Conservation (phyloP, 306 rosid species). For the Gleditsia sinensis region DNA sequence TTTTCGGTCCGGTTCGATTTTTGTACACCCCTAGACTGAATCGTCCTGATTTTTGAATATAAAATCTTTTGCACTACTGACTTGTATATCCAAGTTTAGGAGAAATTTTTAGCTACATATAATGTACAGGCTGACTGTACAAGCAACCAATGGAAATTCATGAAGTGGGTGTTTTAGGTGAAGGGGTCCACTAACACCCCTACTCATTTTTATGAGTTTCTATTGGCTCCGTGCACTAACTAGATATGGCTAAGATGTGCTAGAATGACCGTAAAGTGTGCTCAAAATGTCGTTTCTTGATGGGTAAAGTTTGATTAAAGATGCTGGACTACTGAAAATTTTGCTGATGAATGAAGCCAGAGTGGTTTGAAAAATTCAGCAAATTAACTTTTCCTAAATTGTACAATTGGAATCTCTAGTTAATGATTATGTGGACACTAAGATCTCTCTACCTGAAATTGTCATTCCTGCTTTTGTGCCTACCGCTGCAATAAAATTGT, state of each 20-base stretch:
- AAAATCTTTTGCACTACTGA: too few species aligned
- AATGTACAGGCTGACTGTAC: too few species aligned
- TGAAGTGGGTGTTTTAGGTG: too few species aligned
- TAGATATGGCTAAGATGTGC: not conserved
- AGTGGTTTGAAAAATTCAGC: not conserved
- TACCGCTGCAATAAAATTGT: not conserved
- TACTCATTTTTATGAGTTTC: too few species aligned
- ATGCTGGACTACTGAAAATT: not conserved
- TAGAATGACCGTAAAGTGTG: not conserved
- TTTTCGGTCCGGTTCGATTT: too few species aligned
- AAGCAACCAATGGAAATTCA: too few species aligned
- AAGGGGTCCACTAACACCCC: too few species aligned
- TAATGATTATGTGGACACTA: not conserved
- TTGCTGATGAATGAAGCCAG: not conserved
- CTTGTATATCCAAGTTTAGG: too few species aligned
- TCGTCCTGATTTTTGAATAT: too few species aligned
- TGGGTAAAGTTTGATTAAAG: not conserved
- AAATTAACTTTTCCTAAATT: not conserved
- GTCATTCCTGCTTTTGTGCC: not conserved
- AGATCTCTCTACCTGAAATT: not conserved
- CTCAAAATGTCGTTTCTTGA: not conserved
- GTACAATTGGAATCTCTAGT: not conserved
- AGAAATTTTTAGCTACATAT: too few species aligned
- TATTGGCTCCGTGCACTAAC: too few species aligned
- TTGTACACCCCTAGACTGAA: too few species aligned